Conservation (phyloP, 2,329 filamentous ascomycete species). For the Sphaerulina musiva region DNA sequence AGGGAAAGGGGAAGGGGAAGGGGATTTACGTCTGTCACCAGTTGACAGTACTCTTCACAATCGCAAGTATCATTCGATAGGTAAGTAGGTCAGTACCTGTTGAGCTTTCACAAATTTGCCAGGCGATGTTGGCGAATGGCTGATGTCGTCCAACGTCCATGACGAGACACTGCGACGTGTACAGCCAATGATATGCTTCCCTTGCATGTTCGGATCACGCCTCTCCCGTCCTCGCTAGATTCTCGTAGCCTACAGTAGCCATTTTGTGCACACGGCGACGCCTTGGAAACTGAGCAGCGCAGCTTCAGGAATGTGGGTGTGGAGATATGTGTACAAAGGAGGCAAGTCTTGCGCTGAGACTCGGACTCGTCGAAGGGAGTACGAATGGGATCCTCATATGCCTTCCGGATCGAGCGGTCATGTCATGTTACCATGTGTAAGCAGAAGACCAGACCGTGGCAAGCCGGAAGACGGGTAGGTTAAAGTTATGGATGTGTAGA, state of each 20-base stretch:
- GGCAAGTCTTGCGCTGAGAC: neutral
- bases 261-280: neutral
- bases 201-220: neutral
- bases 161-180: neutral
- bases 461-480: conserved; percentile 2
- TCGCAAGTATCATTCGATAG: neutral
- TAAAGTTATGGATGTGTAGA: neutral
- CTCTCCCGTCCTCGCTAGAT: neutral
- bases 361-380: neutral
- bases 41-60: too few species aligned
- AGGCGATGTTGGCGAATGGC: neutral
- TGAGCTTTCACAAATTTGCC: neutral
- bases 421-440: neutral
- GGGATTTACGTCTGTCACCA: too few species aligned
- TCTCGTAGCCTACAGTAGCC: neutral
- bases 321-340: neutral
- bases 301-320: neutral
- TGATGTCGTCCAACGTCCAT: neutral
- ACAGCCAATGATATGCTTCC: neutral
- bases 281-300: neutral
- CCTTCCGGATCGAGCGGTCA: neutral
- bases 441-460: neutral
- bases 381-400: neutral
- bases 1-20: too few species aligned
- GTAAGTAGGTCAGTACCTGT: neutral